Base-by-base conservation (phyloP, 2,329 filamentous ascomycete genomes). In the Aspergillus proliferans region DNA sequence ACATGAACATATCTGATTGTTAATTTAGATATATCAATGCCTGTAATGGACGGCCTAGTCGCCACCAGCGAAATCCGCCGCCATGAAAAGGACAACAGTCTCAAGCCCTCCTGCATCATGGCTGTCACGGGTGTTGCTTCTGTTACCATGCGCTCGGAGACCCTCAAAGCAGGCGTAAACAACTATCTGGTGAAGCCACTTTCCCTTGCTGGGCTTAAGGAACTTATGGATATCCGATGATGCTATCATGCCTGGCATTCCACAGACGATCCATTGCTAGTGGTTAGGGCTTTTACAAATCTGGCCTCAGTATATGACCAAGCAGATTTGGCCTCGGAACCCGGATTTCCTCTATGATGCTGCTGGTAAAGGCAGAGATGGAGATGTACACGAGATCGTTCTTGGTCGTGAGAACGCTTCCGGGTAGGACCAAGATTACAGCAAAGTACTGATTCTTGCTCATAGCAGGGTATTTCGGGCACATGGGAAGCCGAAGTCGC, bases 21-120 rank as follows among this genome's bases (percentile, higher is more conserved):
- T 43, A 54, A 57, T 63, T 52, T 59, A 72, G 71, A 74, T 48
- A 66, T 74, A 19, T 68, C 64, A 14, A 74, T 74, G 71, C 71
- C 71, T 1, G 57, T 72, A 6, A 68, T 74, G 67, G 66, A 74
- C 48, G 72, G 72, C 1, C 67, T 75, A 26, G 63, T 66, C 22
- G 69, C 71, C 7, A 72, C 72, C 1, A 61, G 64, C n/a, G 62
- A 63, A 18, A 75, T 75, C 47, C 65, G 72, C 22, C 55, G 60
- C 19, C 57, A 62, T 26, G 68, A 71, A 52, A 59, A 62, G 22
- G 52, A 62, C 6, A 55, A 60, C 4, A 47, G 52, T 1, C 47
- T 60, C 2, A 42, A 47, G 3, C 55, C 59, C 3, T 52, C 59
- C 9, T 58, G 53, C 34, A 62, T 67, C 24, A 62, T 66, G 56